Conservation (phyloP, 306 rosid species). For the Prosopis cineraria region DNA sequence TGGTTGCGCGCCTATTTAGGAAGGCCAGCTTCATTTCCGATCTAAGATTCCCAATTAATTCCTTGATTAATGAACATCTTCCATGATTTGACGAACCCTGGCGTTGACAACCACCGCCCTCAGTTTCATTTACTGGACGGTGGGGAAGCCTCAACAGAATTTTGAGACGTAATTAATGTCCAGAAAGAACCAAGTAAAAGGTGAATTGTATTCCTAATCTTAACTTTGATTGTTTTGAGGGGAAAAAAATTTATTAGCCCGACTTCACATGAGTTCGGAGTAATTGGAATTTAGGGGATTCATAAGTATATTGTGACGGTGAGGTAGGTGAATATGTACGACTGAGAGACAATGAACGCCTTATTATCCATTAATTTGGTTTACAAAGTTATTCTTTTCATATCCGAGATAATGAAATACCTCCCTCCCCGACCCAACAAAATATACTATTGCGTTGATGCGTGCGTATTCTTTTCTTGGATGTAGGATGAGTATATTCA, state of each 20-base stretch:
- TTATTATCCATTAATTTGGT: neutral
- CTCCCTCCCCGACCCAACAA: neutral
- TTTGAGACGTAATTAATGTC: neutral
- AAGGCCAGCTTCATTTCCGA: neutral
- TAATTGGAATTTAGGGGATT: neutral
- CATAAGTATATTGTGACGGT: neutral
- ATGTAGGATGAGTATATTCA: neutral
- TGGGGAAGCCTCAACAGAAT: neutral
- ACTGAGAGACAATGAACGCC: neutral
- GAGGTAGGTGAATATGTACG: neutral
- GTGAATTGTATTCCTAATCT: neutral
- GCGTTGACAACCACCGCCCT: neutral
- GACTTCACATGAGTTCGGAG: neutral
- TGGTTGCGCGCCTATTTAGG: neutral
- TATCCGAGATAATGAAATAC: neutral
- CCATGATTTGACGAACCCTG: neutral
- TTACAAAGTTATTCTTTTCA: neutral
- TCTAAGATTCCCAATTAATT: neutral
- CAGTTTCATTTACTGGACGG: neutral
- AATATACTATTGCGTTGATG: neutral
- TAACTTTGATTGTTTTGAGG: neutral
- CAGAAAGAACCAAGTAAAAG: neutral
- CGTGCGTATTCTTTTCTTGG: neutral
- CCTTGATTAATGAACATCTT: neutral
- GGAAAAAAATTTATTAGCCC: neutral